These are phyloP conservation scores for Cucurbita moschata DNA, from an alignment of 306 rosid genomes.

Conservation along the genomic window DNA sequence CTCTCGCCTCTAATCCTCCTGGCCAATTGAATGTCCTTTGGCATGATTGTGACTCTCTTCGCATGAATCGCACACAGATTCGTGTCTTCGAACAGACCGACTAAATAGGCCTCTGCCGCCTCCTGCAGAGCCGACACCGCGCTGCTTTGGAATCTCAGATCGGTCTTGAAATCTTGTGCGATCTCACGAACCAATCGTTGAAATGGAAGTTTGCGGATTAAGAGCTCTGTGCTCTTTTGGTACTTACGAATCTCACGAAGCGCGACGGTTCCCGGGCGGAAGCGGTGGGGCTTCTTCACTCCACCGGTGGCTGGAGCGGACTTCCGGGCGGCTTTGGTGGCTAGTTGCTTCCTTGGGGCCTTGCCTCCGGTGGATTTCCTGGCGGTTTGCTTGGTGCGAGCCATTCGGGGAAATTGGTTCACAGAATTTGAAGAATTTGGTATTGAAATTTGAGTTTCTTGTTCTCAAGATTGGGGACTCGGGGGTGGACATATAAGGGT, in stretches of 20 bases:
- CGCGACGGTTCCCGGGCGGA: slow-evolving; percentile 10
- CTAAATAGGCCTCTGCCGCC: slow-evolving; percentile 7
- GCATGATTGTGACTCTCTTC: slow-evolving; percentile 7
- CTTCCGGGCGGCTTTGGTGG: slow-evolving; percentile 9
- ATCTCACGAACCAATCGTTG: slow-evolving; percentile 10
- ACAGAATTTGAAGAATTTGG: not conserved
- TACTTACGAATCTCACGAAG: slow-evolving; percentile 11
- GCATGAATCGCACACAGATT: slow-evolving; percentile 13
- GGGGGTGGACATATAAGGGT: not conserved
- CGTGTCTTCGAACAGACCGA: slow-evolving; percentile 3
- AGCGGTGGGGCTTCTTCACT: slow-evolving; percentile 9
- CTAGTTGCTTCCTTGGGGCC: slow-evolving; percentile 10
- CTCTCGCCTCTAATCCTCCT: slow-evolving; percentile 10
- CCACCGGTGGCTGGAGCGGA: slow-evolving; percentile 11
- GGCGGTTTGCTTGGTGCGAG: slow-evolving; percentile 13
- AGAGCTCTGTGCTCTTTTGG: slow-evolving; percentile 5
- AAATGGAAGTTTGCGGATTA: slow-evolving; percentile 9
- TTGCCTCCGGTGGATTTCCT: slow-evolving; percentile 12
- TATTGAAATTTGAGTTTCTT: not conserved
- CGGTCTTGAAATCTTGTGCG: slow-evolving; percentile 9
- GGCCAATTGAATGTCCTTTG: slow-evolving; percentile 3
- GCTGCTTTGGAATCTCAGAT: slow-evolving; percentile 10
- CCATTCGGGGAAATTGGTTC: not conserved
- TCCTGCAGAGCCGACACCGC: slow-evolving; percentile 8
- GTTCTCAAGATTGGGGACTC: not conserved